Base-by-base conservation (phyloP, 192 early-diverging fungal genomes). In the Coemansia javaensis region DNA sequence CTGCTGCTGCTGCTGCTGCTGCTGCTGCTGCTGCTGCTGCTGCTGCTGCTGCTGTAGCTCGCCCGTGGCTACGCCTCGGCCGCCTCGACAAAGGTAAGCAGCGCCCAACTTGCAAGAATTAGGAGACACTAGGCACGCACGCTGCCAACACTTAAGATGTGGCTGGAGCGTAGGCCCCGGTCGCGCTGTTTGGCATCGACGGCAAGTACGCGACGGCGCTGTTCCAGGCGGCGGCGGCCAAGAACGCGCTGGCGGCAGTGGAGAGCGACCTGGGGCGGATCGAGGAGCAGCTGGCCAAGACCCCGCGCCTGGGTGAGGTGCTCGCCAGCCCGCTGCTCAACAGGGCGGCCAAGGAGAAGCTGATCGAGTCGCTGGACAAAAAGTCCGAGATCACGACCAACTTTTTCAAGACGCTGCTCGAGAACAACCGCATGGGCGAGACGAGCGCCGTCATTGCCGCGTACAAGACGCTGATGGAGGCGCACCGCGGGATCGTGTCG, bases 151-250 rank as follows among this genome's bases (percentile, higher is more conserved):
- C 16, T 1, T 3, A 3, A 7, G 14, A 14, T 37, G 3, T 7
- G 35, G 35, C 4, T 10, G 7, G 5, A 16, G 35, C 50, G 38
- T 69, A 95, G 89, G 80, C 84, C 37, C 91, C 91, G 16, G 43
- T 91, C 25, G 78, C 82, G 36, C 80, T 98, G 40, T 85, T 89
- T 80, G 92, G 93, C 42, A 88, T 98, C 67, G 90, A 94, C 33
- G 95, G 95, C 60, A 89, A 93, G 59, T 98, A 98, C 71, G 93
- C 95, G 40, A 95, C 93, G 13, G 95, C 95, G 36, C 83, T 98
- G 44, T 98, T 85, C 82, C 78, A 88, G 42, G 95, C 95, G 47
- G 95, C 95, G 17, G 77, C 85, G 56, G 89, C 87, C 60, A 79
- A 85, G 79, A 81, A 86, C 53, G 66, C 61, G 12, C 85, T 96